Percentiles rank a stretch among this genome's conserved stretches.
phyloP scores from a whole-genome alignment of 441 rosid species.

The Adansonia rubrostipa region DNA sequence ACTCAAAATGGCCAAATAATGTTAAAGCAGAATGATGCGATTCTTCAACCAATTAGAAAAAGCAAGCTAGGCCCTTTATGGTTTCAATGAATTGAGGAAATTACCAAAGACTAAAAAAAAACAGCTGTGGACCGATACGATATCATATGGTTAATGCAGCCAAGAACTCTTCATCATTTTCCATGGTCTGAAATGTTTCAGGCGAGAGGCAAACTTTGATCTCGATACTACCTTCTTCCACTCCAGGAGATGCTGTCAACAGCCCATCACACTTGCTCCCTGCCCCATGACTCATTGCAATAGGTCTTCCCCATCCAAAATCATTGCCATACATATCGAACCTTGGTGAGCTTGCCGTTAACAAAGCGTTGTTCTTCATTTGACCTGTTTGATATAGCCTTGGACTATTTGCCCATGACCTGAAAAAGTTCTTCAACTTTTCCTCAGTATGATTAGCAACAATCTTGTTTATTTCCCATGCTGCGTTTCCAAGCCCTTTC shows the following conservation, averaged over 20 bases:
- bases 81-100: no score
- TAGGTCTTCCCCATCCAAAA: conserved; percentile 57
- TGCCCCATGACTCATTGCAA: conserved; percentile 15
- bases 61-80: no score
- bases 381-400: background rate
- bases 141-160: conserved; percentile 5
- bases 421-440: background rate
- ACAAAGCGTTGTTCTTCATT: background rate
- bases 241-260: conserved; percentile 30
- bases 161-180: conserved; percentile 13
- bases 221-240: conserved; percentile 44
- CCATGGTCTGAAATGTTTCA: conserved; percentile 13
- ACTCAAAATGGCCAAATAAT: no score
- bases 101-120: background rate
- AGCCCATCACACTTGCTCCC: conserved; percentile 28
- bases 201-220: conserved; percentile 33
- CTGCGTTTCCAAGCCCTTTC: conserved; percentile 33
- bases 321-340: conserved; percentile 42
- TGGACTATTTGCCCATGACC: background rate
- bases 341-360: background rate
- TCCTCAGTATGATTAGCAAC: conserved; percentile 12
- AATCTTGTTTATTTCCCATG: conserved; percentile 22
- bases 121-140: background rate
- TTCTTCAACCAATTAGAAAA: no score
- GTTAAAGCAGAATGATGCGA: no score